Base-by-base conservation (phyloP, 371 early-diverging fungal species). In the Rhizopus delemar region DNA sequence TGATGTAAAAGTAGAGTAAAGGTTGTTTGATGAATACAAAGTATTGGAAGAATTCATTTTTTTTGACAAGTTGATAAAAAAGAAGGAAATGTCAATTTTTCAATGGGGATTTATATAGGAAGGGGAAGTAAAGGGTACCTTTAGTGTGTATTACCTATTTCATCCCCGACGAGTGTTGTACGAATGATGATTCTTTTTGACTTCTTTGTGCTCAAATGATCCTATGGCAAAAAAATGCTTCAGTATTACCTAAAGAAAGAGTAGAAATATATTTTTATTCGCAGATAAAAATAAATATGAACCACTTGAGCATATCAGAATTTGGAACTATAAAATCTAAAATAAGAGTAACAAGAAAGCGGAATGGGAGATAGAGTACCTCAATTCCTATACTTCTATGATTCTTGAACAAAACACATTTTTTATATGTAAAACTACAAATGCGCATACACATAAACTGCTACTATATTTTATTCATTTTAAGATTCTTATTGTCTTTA, bases 21-120 rank as follows among this genome's bases (percentile, higher is more conserved):
- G 9, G 15, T 32, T 32, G 51, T 32, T n/a, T 9, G 12, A 6
- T n/a, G 34, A 5, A 13, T 9, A 45, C 28, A 32, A 15, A 2
- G 41, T 51, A 32, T 22, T 22, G 22, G 22, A 22, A 22, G 29
- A 43, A 35, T 58, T 46, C 46, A 46, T 46, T 13, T 7, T 46
- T 16, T 8, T 16, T 6, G 41, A 39, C n/a, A 57, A 39, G 8
- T 50, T 12, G 35, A 58, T 4, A 28, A 41, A 46, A 50, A 41
- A 51, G 53, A 29, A 61, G 55, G 34, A 50, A 41, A 11, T 11
- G 38, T 33, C 22, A 22, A 22, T 22, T 22, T 22, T 54, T 8
- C 29, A n/a, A 35, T 9, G 11, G 28, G 53, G 51, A 53, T 57
- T 59, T 64, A 59, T 62, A 62, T 57, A 51, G 29, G 59, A 39